A percentile compares a stretch with the other conserved stretches of the same genome.
Conservation (phyloP, 2,329 filamentous ascomycete genomes). For the Lizonia empirigonia region DNA sequence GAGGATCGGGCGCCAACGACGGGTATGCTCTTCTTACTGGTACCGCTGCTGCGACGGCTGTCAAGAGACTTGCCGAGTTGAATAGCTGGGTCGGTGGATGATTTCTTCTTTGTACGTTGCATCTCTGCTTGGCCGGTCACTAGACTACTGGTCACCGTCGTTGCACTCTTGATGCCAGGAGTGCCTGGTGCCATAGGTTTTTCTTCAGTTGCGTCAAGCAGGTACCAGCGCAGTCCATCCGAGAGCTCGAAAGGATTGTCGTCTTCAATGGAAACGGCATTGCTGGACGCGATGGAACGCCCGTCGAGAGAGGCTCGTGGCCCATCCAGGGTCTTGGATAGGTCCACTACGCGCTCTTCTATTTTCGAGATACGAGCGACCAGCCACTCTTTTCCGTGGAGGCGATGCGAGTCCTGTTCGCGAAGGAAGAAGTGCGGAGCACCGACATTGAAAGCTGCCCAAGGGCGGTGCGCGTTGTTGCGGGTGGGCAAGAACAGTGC, state of each 20-base stretch:
- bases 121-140: slow-evolving; percentile 81
- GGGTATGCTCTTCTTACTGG: slow-evolving; percentile 75
- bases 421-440: slow-evolving; percentile 96
- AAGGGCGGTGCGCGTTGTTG: slow-evolving; percentile 91
- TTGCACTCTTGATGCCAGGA: slow-evolving; percentile 81
- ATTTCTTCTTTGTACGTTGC: slow-evolving; percentile 52
- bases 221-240: slow-evolving; percentile 93
- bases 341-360: slow-evolving; percentile 90
- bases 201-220: slow-evolving; percentile 92
- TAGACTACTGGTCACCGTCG: slow-evolving; percentile 84
- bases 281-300: slow-evolving; percentile 59
- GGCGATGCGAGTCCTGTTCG: slow-evolving; percentile 85
- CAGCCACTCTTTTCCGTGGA: slow-evolving; percentile 91
- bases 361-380: slow-evolving; percentile 90
- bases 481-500: slow-evolving; percentile 92
- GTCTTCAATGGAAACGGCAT: slow-evolving; percentile 68
- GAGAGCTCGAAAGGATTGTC: slow-evolving; percentile 98
- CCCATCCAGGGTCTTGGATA: slow-evolving; percentile 75
- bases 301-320: slow-evolving; percentile 52
- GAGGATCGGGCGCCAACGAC: slow-evolving; percentile 34
- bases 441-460: slow-evolving; percentile 98
- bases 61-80: slow-evolving; percentile 81
- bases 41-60: slow-evolving; percentile 85
- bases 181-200: slow-evolving; percentile 88
- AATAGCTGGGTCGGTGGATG: slow-evolving; percentile 55